These are phyloP conservation scores for Fraxinus excelsior DNA, from an alignment of 257 asterid species.

Conservation along the genomic window DNA sequence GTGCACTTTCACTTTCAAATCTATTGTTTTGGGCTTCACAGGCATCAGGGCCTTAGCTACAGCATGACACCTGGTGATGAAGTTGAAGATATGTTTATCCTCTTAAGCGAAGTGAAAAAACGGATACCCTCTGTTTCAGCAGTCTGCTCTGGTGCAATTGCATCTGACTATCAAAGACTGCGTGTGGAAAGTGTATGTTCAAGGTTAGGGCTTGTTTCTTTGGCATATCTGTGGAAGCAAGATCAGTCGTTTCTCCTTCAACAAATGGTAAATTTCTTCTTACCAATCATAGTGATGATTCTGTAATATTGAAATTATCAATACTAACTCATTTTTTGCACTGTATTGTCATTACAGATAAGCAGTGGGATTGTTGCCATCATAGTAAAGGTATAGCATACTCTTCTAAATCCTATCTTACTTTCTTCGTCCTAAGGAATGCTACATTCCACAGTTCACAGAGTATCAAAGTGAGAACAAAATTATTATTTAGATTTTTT, in stretches of 20 bases:
- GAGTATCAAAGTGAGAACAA: background rate
- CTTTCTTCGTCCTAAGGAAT: background rate
- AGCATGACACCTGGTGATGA: constrained; percentile 91
- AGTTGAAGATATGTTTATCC: constrained; percentile 92
- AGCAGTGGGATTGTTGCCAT: constrained; percentile 74
- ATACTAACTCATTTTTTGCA: constrained; percentile 24
- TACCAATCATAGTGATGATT: constrained; percentile 2
- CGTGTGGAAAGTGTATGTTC: constrained; percentile 95
- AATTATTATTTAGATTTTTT: background rate
- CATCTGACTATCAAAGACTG: constrained; percentile 94
- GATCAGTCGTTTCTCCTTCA: constrained; percentile 81
- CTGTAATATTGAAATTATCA: constrained; percentile 8
- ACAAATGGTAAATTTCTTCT: constrained; percentile 64
- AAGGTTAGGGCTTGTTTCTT: constrained; percentile 89
- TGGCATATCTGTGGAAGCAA: constrained; percentile 94
- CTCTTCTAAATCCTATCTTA: constrained; percentile 1
- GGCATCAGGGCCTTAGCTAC: constrained; percentile 83
- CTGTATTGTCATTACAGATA: constrained; percentile 50
- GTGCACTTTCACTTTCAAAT: constrained; percentile 15
- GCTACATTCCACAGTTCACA: background rate
- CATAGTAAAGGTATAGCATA: constrained; percentile 69
- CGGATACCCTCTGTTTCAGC: constrained; percentile 80
- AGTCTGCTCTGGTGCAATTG: constrained; percentile 96
- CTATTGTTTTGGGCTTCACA: constrained; percentile 36
- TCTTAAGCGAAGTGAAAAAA: constrained; percentile 78